phyloP scores from a whole-genome alignment of 1,139 yeast genomes.

The Debaryomyces coudertii region DNA sequence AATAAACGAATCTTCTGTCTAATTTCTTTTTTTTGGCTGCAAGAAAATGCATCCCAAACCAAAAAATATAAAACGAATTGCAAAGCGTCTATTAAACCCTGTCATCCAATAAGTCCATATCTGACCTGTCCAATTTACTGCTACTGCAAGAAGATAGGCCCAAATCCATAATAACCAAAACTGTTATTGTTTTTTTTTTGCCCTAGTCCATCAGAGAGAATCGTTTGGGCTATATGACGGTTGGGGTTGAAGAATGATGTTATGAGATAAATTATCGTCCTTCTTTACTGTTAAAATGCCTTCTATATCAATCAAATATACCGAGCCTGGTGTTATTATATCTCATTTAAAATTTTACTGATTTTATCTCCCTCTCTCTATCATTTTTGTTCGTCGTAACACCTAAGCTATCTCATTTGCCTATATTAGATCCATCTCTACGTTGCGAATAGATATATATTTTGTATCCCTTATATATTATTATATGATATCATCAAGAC shows the following conservation, averaged over 20 bases:
- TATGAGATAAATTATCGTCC: conserved; percentile 12
- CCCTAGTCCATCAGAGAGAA: conserved; percentile 41
- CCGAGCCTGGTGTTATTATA: conserved; percentile 76
- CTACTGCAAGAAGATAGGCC: conserved; percentile 44
- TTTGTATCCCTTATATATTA: too few species aligned
- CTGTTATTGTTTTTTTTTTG: conserved; percentile 36
- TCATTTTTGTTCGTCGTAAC: too few species aligned
- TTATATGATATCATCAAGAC: too few species aligned
- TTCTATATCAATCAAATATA: conserved; percentile 56
- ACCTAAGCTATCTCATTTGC: too few species aligned
- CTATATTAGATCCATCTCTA: too few species aligned
- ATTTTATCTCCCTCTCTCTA: too few species aligned
- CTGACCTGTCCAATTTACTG: conserved; percentile 47
- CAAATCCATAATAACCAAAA: conserved; percentile 39
- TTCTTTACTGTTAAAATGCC: conserved; percentile 39
- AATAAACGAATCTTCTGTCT: conserved; percentile 44
- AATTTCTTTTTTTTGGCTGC: conserved; percentile 46
- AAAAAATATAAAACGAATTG: conserved; percentile 38
- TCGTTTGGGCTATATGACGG: conserved; percentile 42
- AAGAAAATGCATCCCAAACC: conserved; percentile 43
- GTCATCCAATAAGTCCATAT: conserved; percentile 33
- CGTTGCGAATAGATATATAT: too few species aligned
- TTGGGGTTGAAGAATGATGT: conserved; percentile 41
- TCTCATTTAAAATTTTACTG: too few species aligned
- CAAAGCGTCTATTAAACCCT: conserved; percentile 34